phyloP scores from a whole-genome alignment of 441 rosid genomes.

The Populus tomentosa region DNA sequence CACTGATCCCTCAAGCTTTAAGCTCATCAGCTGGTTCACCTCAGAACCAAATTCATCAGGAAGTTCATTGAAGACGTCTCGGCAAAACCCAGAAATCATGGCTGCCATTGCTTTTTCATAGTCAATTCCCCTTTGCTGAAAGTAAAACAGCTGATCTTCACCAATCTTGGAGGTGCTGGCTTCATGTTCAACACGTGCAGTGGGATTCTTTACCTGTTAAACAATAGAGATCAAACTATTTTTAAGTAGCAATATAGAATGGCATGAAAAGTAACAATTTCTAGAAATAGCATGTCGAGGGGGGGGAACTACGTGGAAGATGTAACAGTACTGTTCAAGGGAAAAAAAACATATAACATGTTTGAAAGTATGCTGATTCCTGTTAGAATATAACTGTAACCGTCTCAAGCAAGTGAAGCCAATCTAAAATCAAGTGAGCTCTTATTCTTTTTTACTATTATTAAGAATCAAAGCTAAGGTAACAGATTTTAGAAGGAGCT shows the following conservation, averaged over 20 bases:
- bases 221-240: conserved; percentile 1
- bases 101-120: conserved; percentile 98
- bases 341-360: too few relatives aligned
- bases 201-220: conserved; percentile 81
- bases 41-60: conserved; percentile 94
- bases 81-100: conserved; percentile 93
- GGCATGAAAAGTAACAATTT: not conserved
- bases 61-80: conserved; percentile 81
- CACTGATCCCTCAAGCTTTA: conserved; percentile 93
- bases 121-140: conserved; percentile 92
- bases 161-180: conserved; percentile 95
- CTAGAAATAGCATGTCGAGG: not conserved
- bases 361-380: not conserved
- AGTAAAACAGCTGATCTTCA: conserved; percentile 97
- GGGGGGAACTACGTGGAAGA: not conserved
- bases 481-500: not conserved
- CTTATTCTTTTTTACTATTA: not conserved
- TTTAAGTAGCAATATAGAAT: not conserved
- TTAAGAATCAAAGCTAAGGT: not conserved
- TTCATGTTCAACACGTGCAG: conserved; percentile 85
- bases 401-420: not conserved
- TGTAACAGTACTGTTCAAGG: not conserved
- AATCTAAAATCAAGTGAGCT: not conserved
- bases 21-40: conserved; percentile 88
- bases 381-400: not conserved